Evolutionary conservation across 2,329 filamentous ascomycete species (phyloP).

Genomic region (Claviceps cyperi): DNA sequence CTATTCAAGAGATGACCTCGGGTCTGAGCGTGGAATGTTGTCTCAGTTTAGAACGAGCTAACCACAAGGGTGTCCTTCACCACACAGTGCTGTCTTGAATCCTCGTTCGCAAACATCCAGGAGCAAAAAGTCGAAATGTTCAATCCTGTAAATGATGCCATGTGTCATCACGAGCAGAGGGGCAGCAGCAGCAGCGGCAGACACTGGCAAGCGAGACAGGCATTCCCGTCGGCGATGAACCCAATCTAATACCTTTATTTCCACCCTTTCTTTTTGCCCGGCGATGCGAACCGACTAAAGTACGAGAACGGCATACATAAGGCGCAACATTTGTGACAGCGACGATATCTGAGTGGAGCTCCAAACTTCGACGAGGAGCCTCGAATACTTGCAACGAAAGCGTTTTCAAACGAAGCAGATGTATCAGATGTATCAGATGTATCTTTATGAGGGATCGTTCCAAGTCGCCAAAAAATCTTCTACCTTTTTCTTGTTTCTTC

Average conservation of each 20-base stretch:
- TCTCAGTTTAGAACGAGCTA: not conserved
- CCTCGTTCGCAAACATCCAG: constrained; percentile 44
- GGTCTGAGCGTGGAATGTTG: not conserved
- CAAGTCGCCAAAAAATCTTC: not conserved
- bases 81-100: constrained; percentile 52
- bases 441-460: not conserved
- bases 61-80: not conserved
- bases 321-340: not conserved
- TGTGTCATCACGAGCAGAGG: not conserved
- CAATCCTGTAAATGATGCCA: constrained; percentile 41
- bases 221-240: not conserved
- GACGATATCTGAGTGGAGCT: not conserved
- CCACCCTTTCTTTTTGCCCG: not conserved
- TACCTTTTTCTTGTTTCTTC: not conserved
- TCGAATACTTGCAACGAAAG: constrained; percentile 1
- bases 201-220: not conserved
- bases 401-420: not conserved
- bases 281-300: constrained; percentile 1
- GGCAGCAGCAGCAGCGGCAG: not conserved
- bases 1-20: not conserved
- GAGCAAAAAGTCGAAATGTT: constrained; percentile 54
- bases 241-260: constrained; percentile 3
- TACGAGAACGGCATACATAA: constrained; percentile 1
- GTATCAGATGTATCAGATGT: not conserved
- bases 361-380: not conserved